Percentiles rank a stretch among this genome's conserved stretches.
These are phyloP conservation scores for Cordyceps javanica DNA, from an alignment of 2,329 filamentous ascomycete species.

Conservation along the genomic window DNA sequence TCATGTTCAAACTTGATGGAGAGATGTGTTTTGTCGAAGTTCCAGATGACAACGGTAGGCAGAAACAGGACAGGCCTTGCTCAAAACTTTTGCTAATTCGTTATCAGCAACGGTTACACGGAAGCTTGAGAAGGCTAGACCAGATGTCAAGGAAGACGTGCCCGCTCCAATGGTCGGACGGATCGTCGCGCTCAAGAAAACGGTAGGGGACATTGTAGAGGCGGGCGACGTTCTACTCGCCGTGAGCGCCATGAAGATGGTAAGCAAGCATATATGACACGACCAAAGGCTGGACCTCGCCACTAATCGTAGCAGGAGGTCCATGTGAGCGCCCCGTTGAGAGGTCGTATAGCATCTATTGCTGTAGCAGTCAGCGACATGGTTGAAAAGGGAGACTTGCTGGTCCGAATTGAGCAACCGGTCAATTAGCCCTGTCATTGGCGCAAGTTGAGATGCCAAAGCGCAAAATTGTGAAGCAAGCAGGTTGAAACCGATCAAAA, in stretches of 20 bases:
- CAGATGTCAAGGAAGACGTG: neutral
- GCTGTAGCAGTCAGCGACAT: neutral
- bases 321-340: neutral
- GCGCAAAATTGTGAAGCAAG: neutral
- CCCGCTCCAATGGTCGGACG: neutral
- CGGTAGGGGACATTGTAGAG: neutral
- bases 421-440: accelerated
- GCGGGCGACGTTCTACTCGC: neutral
- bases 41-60: too few relatives aligned
- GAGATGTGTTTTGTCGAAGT: too few relatives aligned
- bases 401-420: neutral
- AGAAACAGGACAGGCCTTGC: too few relatives aligned
- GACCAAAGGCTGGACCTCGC: neutral
- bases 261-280: too few relatives aligned
- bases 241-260: neutral
- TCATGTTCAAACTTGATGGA: too few relatives aligned
- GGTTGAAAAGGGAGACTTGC: neutral
- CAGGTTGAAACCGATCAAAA: too few relatives aligned
- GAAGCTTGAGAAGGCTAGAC: neutral
- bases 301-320: neutral
- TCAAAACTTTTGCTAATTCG: too few relatives aligned
- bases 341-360: neutral
- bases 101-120: neutral
- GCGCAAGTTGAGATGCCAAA: neutral
- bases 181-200: neutral